Conservation (phyloP, 2,329 filamentous ascomycete species). For the Fusarium haematococcum region DNA sequence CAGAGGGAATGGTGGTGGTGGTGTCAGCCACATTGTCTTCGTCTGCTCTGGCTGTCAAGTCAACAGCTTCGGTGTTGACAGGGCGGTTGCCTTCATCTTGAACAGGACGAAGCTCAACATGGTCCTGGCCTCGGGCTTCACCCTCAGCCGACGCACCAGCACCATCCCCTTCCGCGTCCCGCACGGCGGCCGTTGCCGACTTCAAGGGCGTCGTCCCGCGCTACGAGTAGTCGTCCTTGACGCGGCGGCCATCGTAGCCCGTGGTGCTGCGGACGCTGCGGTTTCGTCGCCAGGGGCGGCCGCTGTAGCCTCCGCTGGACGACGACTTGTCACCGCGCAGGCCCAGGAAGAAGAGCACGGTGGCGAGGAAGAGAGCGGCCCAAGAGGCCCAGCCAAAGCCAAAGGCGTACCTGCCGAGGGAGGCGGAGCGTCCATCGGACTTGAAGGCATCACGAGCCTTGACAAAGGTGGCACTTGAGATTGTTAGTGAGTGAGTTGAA, state of each 20-base stretch:
- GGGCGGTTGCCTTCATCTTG: neutral
- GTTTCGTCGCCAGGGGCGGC: slow-evolving; percentile 49
- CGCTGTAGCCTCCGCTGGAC: slow-evolving; percentile 41
- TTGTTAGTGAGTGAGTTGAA: slow-evolving; percentile 23
- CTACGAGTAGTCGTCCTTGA: slow-evolving; percentile 78
- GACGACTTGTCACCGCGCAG: slow-evolving; percentile 62
- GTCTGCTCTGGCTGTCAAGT: neutral
- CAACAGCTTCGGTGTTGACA: neutral
- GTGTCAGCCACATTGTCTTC: neutral
- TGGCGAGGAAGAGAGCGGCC: slow-evolving; percentile 73
- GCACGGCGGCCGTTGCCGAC: neutral
- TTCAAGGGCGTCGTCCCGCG: slow-evolving; percentile 8
- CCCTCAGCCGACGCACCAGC: neutral
- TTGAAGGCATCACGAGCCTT: slow-evolving; percentile 76
- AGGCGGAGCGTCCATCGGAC: slow-evolving; percentile 64
- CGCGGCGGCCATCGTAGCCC: slow-evolving; percentile 61
- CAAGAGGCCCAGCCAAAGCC: slow-evolving; percentile 83
- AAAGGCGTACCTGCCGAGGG: slow-evolving; percentile 75
- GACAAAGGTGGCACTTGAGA: slow-evolving; percentile 69
- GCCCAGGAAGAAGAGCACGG: slow-evolving; percentile 74
- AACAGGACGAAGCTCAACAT: neutral
- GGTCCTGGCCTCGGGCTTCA: neutral
- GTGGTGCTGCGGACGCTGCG: slow-evolving; percentile 54
- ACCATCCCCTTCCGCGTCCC: neutral
- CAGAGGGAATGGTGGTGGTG: neutral